Evolutionary conservation across 345 rosid genomes (phyloP).

Genomic region (Camelina hispida): DNA sequence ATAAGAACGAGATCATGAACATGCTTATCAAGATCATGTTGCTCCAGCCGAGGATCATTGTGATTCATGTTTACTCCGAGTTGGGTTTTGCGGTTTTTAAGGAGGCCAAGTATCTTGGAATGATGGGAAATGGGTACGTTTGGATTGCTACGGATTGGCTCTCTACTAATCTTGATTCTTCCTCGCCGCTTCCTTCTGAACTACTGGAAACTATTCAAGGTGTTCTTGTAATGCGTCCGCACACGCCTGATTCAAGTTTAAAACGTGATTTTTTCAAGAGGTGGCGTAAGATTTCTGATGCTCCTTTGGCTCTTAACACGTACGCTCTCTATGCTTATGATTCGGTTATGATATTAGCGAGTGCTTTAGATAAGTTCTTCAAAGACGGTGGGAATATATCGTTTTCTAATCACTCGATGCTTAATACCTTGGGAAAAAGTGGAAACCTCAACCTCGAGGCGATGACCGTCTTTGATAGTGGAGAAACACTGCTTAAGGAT

Average conservation of each 20-base stretch:
- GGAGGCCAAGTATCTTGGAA: constrained; percentile 72
- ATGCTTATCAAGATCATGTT: constrained; percentile 74
- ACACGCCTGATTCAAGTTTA: constrained; percentile 68
- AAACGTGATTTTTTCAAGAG: constrained; percentile 64
- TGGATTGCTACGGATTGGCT: constrained; percentile 98
- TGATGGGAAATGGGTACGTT: constrained; percentile 93
- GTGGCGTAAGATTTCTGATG: constrained; percentile 64
- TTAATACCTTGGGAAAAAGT: constrained; percentile 46
- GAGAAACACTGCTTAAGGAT: constrained; percentile 60
- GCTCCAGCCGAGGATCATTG: constrained; percentile 79
- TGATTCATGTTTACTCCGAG: constrained; percentile 64
- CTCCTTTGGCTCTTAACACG: constrained; percentile 66
- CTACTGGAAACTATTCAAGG: constrained; percentile 80
- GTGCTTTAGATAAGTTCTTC: constrained; percentile 72
- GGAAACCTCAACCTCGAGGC: constrained; percentile 74
- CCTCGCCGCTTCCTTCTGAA: constrained; percentile 60
- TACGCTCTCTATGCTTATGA: constrained; percentile 91
- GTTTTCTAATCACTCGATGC: constrained; percentile 76
- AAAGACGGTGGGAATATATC: constrained; percentile 73
- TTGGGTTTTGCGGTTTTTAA: constrained; percentile 67
- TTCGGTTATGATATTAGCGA: constrained; percentile 86
- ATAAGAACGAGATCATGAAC: constrained; percentile 58
- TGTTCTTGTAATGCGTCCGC: constrained; percentile 77
- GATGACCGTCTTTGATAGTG: constrained; percentile 67
- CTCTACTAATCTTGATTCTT: constrained; percentile 65